phyloP scores from a whole-genome alignment of 768 basidiomycete genomes.

The Goffeauzyma gilvescens region DNA sequence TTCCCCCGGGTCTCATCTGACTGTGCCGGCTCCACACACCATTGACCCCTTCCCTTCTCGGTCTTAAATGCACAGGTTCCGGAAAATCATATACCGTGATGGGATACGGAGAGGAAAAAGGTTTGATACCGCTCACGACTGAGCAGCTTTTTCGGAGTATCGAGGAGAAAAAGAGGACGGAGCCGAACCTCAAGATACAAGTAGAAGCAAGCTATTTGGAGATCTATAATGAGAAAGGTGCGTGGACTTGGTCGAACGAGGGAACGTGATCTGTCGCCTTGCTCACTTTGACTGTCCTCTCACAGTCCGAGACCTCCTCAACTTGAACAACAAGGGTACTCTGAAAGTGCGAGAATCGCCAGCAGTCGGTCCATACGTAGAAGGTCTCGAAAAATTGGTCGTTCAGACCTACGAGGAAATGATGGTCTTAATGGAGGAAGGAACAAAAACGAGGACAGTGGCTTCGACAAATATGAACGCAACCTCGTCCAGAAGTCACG shows the following conservation, averaged over 20 bases:
- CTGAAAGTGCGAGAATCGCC: conserved; percentile 95
- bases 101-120: conserved; percentile 72
- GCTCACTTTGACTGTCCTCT: background rate
- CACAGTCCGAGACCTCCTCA: conserved; percentile 90
- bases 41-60: background rate
- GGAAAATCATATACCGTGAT: conserved; percentile 34
- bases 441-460: conserved; percentile 57
- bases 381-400: conserved; percentile 81
- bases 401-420: conserved; percentile 46
- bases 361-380: conserved; percentile 72
- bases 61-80: too few species aligned
- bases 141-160: conserved; percentile 78
- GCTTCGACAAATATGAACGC: conserved; percentile 99
- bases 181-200: conserved; percentile 57
- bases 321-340: conserved; percentile 91
- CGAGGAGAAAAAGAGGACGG: conserved; percentile 42
- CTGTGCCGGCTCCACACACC: background rate
- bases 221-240: conserved; percentile 32
- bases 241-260: conserved; percentile 1
- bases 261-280: background rate
- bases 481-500: conserved; percentile 94
- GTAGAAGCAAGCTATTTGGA: conserved; percentile 99
- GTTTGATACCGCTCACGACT: conserved; percentile 91
- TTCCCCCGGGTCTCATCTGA: background rate
- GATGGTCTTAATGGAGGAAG: conserved; percentile 9